Evolutionary conservation across 2,329 filamentous ascomycete species (phyloP), one percentile per base, ranked within the genome.

Genomic region (Penicillium italicum): DNA sequence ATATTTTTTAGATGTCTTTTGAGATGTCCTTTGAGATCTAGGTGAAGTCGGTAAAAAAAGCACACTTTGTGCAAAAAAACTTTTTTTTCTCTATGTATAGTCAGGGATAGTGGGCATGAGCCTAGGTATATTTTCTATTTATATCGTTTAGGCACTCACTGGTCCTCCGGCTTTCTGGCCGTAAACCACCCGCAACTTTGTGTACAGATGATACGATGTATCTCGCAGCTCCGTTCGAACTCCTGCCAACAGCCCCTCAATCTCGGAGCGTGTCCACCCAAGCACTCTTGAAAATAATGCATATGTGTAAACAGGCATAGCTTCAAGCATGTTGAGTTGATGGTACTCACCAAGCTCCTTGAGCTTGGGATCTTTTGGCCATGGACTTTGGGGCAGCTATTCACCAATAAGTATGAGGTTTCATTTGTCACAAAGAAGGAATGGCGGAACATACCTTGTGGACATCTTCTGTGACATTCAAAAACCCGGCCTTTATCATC

Each of bases 401-500:
- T 12, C 10, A 24, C 26, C n/a, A 16, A 24, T 64, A 24, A 62
- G 51, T 6, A 50, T 5, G 20, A 5, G 11, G 16, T n/a, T 31
- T 9, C 10, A 16, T n/a, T n/a, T n/a, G n/a, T 7, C 8, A 11
- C 26, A 14, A 12, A 14, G 9, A 6, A 6, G 14, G 7, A 2
- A 12, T 24, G 5, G 24, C 24, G 24, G 11, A 8, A 56, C 52
- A 20, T 50, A 72, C 71, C 65, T 77, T 79, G 61, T 74, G 79
- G 0, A 78, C 57, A 1, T 74, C 70, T 60, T 83, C 79, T 0
- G 69, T 71, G 0, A 85, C 77, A 47, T 84, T 79, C 10, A 76
- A 67, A 50, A 85, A 85, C 0, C 83, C 83, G 0, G 76, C 80
- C 4, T 79, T 77, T 8, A 73, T 71, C 59, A 85, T 74, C 45